Base-by-base conservation (phyloP, 164 flowering plant genomes). In the Akebia trifoliata region DNA sequence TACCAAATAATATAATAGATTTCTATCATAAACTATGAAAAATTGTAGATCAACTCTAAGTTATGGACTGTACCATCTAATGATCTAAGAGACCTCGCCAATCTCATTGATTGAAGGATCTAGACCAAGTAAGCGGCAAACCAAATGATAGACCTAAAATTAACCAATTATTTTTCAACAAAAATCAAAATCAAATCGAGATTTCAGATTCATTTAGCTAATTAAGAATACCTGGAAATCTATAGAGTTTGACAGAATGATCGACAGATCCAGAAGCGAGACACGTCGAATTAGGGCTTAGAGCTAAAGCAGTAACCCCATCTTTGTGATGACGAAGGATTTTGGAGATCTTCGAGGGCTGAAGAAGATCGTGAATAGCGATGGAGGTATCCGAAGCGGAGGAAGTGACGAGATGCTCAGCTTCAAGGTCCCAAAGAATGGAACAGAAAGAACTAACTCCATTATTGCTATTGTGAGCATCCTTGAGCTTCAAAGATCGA, bases 231-330 rank as follows among this genome's bases (percentile, higher is more conserved):
- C 99, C 81, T 29, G 99, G 99, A 67, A 93, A 93, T 39, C 66
- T 81, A 72, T 84, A 93, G 63, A 93, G 89, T 76, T 90, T 90
- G 65, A 93, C 95, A 20, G 95, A 87, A 53, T 73, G 97, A 56
- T 93, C 98, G 28, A 85, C 49, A 17, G 99, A 90, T n/a, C 87
- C 97, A 43, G 97, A 90, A 50, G 96, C 99, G 40, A 93, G 95
- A 62, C 92, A 93, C 8, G 96, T 83, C 36, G 93, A 90, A 73
- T 93, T 81, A 50, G 90, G 90, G 77, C 86, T 82, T n/a, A 93
- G 70, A 20, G 89, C 88, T 43, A 93, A 42, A 22, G 90, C 85
- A 0, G 96, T 81, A 52, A 93, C 95, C 0, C 95, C 99, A 18
- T 86, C 96, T 6, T 83, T 78, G 67, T 93, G 99, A 38, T 87